phyloP scores from a whole-genome alignment of 176 grass and related monocot species.

The Lolium rigidum region DNA sequence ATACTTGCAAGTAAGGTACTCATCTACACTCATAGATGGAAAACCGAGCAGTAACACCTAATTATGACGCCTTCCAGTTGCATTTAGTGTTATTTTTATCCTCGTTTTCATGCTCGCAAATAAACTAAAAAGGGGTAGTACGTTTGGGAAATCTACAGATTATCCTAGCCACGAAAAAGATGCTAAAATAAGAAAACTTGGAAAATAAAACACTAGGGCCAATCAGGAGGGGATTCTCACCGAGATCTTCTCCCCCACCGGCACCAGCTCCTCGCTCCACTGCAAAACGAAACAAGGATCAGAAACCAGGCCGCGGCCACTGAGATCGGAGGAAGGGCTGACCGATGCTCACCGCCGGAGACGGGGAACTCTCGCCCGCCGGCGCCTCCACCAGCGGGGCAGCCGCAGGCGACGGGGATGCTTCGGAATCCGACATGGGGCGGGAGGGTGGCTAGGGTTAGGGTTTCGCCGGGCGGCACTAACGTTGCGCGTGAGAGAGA shows the following conservation, averaged over 20 bases:
- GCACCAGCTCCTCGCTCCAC: conserved; percentile 65
- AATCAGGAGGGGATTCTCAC: conserved; percentile 36
- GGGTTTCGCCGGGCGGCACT: conserved; percentile 37
- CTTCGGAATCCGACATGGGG: conserved; percentile 67
- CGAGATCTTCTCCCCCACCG: conserved; percentile 76
- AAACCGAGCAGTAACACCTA: not conserved
- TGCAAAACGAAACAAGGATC: conserved; percentile 29
- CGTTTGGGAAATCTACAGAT: not conserved
- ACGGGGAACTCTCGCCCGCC: conserved; percentile 16
- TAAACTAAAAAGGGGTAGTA: not conserved
- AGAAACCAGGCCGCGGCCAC: not conserved
- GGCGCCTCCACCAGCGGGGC: not conserved
- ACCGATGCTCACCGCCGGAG: conserved; percentile 43
- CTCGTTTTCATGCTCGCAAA: not conserved
- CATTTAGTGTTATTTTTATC: not conserved
- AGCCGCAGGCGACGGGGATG: conserved; percentile 40
- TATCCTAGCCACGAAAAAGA: not conserved
- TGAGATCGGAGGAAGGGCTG: not conserved
- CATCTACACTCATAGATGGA: not conserved
- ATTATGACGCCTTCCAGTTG: not conserved
- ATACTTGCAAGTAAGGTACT: not conserved
- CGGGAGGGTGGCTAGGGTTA: conserved; percentile 35
- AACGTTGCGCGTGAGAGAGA: conserved; percentile 5
- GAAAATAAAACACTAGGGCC: not conserved
- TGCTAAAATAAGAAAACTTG: not conserved